phyloP scores from a whole-genome alignment of 306 rosid genomes.

The Inga laurina region DNA sequence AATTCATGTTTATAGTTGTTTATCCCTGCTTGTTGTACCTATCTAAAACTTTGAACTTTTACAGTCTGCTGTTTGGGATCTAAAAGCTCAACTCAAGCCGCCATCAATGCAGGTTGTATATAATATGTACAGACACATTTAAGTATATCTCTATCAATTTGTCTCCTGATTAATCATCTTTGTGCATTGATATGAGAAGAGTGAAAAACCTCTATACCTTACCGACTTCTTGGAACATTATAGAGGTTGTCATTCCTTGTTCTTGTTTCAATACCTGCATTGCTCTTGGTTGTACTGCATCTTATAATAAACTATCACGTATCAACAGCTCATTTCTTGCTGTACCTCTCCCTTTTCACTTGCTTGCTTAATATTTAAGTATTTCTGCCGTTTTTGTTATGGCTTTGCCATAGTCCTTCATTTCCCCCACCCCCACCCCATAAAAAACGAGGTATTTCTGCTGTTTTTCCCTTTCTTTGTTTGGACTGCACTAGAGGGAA shows the following conservation, averaged over 20 bases:
- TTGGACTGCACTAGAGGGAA: too few relatives aligned
- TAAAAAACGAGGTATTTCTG: too few relatives aligned
- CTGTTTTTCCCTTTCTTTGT: too few relatives aligned
- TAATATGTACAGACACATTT: background rate
- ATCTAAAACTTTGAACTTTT: slow-evolving; percentile 28
- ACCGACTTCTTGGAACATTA: slow-evolving; percentile 11
- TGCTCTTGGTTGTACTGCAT: background rate
- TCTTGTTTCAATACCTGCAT: background rate
- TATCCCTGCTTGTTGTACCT: background rate
- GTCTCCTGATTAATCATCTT: slow-evolving; percentile 1
- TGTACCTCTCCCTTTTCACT: too few relatives aligned
- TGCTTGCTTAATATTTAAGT: too few relatives aligned
- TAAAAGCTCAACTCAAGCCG: slow-evolving; percentile 86
- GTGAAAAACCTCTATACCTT: background rate
- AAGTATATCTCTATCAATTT: slow-evolving; percentile 1
- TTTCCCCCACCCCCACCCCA: too few relatives aligned
- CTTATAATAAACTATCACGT: background rate
- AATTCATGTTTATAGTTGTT: background rate
- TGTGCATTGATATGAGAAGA: slow-evolving; percentile 16
- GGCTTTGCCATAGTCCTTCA: too few relatives aligned
- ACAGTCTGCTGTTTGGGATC: slow-evolving; percentile 88
- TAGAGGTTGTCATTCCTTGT: slow-evolving; percentile 6
- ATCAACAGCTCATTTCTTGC: too few relatives aligned
- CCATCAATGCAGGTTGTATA: slow-evolving; percentile 84
- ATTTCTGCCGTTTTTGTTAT: too few relatives aligned